Percentiles rank a stretch among this genome's conserved stretches.
Evolutionary conservation across 2,329 filamentous ascomycete species (phyloP).

Genomic region (Orbilia javanica): DNA sequence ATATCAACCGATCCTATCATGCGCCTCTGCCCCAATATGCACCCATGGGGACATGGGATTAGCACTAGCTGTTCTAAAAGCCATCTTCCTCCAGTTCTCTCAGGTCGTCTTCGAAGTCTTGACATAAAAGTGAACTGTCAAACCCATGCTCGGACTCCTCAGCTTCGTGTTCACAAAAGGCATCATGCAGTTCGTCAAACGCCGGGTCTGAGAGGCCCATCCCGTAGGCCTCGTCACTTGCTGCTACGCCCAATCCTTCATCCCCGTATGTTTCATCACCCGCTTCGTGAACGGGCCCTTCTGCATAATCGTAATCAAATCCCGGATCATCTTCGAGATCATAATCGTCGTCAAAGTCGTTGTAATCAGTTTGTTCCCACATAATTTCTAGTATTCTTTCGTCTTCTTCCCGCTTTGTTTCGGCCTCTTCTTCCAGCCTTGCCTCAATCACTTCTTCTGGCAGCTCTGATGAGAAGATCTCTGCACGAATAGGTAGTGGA

Average conservation of each 20-base stretch:
- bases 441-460: constrained; percentile 16
- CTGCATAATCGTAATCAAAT: constrained; percentile 47
- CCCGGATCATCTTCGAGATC: constrained; percentile 35
- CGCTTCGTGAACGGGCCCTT: constrained; percentile 25
- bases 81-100: constrained; percentile 43
- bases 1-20: constrained; percentile 11
- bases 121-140: constrained; percentile 39
- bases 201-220: constrained; percentile 51
- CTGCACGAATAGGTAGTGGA: background rate
- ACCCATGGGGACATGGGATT: background rate
- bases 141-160: constrained; percentile 23
- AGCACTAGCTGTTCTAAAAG: constrained; percentile 24
- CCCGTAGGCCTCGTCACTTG: constrained; percentile 46
- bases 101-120: constrained; percentile 51
- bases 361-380: constrained; percentile 52
- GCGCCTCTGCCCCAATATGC: constrained; percentile 1
- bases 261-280: constrained; percentile 20
- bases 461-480: background rate
- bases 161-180: constrained; percentile 17
- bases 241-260: constrained; percentile 16
- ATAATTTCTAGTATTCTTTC: constrained; percentile 36
- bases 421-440: constrained; percentile 23
- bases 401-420: constrained; percentile 36
- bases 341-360: constrained; percentile 56
- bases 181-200: constrained; percentile 50